Evolutionary conservation across 306 rosid species (phyloP), one percentile per base, ranked within the genome.

Genomic region (Sicyos baderoa): DNA sequence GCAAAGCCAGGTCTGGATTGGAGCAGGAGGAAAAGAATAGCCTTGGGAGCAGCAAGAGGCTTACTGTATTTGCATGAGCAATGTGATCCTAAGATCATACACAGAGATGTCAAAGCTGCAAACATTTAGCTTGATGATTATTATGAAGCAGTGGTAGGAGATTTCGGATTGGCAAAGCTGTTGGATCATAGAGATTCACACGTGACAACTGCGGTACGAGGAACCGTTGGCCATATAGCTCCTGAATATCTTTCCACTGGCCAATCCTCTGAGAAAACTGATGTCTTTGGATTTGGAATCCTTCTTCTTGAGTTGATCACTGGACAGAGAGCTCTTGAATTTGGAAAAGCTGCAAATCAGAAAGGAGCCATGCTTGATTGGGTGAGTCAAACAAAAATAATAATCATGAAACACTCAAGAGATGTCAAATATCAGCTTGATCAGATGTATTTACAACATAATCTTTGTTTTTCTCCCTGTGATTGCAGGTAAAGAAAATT

Each of bases 161-260:
- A 94, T 77, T 94, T 94, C 68, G 99, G 99, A 51, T 70, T 94
- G 71, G 99, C 99, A 71, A 94, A 94, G 79, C 82, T 90, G 58
- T 80, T 94, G 76, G 96, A 94, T 75, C 99, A 90, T 79, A 81
- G 75, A 37, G 99, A 90, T 55, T 94, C 99, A 7, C 99, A 94
- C 56, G 95, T 94, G 50, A 90, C 99, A 42, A 94, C 99, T 11
- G 99, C 99, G 0, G 99, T 94, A 47, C 86, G 99, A 79, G 99
- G 99, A 11, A 94, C 99, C 1, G 99, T 94, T 15, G 99, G 99
- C 7, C 99, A 94, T 70, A 94, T 94, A 75, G 99, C 99, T 16
- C 99, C 99, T 0, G 99, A 94, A 77, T 94, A 94, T 77, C 91
- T 94, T 67, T 90, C 99, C 58, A 94, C 99, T 15, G 99, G 99